Base-by-base conservation (phyloP, 108 stramenopile species). In the Discostella pseudostelligera region DNA sequence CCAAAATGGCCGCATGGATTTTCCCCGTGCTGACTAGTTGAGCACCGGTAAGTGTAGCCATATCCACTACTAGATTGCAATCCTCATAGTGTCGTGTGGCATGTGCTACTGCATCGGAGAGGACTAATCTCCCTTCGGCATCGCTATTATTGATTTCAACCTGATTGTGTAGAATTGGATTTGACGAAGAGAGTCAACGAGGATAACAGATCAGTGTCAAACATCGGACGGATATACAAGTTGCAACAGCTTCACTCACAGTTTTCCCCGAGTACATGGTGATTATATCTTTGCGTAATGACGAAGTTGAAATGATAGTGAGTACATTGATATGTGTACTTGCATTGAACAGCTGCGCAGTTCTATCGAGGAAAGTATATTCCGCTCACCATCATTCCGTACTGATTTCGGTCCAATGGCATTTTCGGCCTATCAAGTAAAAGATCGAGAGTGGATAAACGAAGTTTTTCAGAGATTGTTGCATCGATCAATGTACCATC, bases 31-130 rank as follows among this genome's bases (percentile, higher is more conserved):
- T 60, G 16, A 91, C 61, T 22, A 87, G 60, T 54, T 96, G 95
- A 20, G 95, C 95, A 1, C 95, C 95, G 0, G 95, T 96, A 29
- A 96, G 76, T 1, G 95, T 96, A 8, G 92, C 92, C 87, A 96
- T 43, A 14, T 59, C 69, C 14, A 77, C 62, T 14, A 77, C 55
- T 29, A 66, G 65, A 19, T 76, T 68, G 4, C 51, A 51, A 26
- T 70, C 79, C 40, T 69, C 62, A 14, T 58, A 77, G 62, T 90
- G 86, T 42, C 79, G 60, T 14, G 84, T 82, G 13, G 81, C 88
- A 62, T 83, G 85, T 28, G 89, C 86, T 9, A 92, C 90, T 16
- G 86, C 93, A 71, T 94, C 93, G 5, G 56, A 66, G 16, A 94
- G 74, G 16, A 92, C 84, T 14, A 96, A 72, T 12, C 94, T 65